Evolutionary conservation across 805 yeast genomes (phyloP), one percentile per base, ranked within the genome.

Genomic region (Starmerella potacharoeniae): DNA sequence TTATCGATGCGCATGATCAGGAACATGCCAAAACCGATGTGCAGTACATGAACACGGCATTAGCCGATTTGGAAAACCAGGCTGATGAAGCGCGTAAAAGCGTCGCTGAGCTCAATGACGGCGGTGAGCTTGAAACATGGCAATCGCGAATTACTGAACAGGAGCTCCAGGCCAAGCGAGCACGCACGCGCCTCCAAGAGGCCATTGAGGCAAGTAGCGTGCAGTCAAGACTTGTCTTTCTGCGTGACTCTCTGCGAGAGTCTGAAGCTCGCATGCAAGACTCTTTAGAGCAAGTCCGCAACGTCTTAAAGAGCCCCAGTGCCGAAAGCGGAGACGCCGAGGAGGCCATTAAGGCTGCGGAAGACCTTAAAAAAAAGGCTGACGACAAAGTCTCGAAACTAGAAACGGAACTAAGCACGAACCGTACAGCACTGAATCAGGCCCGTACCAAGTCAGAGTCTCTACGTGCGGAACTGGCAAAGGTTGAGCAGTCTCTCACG

Each of bases 121-220:
- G 39, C 11, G 30, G 31, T 16, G 14, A 9, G n/a, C 6, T 57
- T 8, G 31, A 17, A 3, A 7, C 36, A 1, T 39, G 49, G 6
- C 22, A 34, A 8, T 5, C 37, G 2, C 37, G 31, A 2, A 44
- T 57, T 17, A 16, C 2, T 4, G 55, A 47, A 13, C 35, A 30
- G 4, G 58, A 58, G n/a, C 17, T 8, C 3, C 11, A 2, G 16
- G 54, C 44, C 11, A 55, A 42, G 6, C 40, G 44, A 1, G 52
- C 55, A 1, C 46, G 60, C 17, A 6, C 31, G 5, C 37, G 28
- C 6, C 31, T 57, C 29, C 59, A 57, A 39, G 43, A 50, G 13
- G 61, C 62, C 5, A 59, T 62, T 13, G 52, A 51, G 6, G 51
- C 51, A 9, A 50, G 57, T 16, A 44, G 51, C 6, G 55, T 57